A percentile compares a stretch with the other conserved stretches of the same genome.
These are phyloP conservation scores for Trichoderma citrinoviride DNA, from an alignment of 2,329 filamentous ascomycete species.

Conservation along the genomic window DNA sequence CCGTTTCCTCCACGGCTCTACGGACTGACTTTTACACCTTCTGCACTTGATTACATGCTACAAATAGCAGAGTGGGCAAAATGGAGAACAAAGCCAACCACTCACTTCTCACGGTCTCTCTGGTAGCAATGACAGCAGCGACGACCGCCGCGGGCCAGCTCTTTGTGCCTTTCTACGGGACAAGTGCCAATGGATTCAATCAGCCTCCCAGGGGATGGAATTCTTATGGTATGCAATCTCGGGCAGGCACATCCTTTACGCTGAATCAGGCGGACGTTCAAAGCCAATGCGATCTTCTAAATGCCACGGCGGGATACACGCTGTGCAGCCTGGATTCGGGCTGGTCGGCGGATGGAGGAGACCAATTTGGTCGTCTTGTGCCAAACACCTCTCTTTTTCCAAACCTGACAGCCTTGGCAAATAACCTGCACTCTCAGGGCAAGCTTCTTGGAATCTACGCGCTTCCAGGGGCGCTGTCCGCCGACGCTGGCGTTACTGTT, in stretches of 20 bases:
- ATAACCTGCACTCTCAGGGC: conserved; percentile 1
- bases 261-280: conserved; percentile 1
- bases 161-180: conserved; percentile 12
- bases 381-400: conserved; percentile 4
- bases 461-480: neutral
- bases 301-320: conserved; percentile 5
- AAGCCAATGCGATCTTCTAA: conserved; percentile 3
- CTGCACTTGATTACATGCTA: neutral
- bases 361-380: conserved; percentile 2
- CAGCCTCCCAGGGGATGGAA: conserved; percentile 8
- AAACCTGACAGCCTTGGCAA: conserved; percentile 5
- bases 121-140: neutral
- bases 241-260: neutral
- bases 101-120: neutral
- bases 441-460: conserved; percentile 9
- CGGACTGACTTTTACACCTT: no score
- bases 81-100: neutral
- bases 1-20: neutral
- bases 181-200: conserved; percentile 7
- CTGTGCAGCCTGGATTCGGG: conserved; percentile 13
- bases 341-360: conserved; percentile 6
- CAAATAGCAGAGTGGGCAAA: neutral
- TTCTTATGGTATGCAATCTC: conserved; percentile 8
- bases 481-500: conserved; percentile 1
- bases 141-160: neutral